Percentiles rank a stretch among this genome's conserved stretches.
Evolutionary conservation across 768 basidiomycete genomes (phyloP).

Genomic region (Pleurotus tuoliensis): DNA sequence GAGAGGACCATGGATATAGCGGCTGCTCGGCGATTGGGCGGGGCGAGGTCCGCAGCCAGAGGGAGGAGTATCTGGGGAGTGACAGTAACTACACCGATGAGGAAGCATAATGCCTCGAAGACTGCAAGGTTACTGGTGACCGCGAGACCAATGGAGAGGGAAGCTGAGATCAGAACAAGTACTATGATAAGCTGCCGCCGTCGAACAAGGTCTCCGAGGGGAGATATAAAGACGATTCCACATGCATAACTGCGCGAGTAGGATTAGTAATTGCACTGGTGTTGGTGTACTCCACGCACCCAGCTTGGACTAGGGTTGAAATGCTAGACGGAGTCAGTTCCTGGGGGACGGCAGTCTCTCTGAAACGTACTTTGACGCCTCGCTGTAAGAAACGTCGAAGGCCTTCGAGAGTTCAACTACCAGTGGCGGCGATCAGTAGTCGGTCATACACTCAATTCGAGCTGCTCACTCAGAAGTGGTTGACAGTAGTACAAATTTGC

Average conservation of each 20-base stretch:
- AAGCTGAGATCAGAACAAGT: conserved; percentile 47
- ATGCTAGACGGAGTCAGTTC: conserved; percentile 12
- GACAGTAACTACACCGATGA: conserved; percentile 70
- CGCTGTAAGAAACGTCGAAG: conserved; percentile 26
- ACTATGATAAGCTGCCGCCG: conserved; percentile 66
- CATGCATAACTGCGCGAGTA: conserved; percentile 52
- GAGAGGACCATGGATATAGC: conserved; percentile 75
- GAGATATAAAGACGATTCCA: conserved; percentile 72
- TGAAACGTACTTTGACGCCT: conserved; percentile 17
- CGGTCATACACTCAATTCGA: background rate
- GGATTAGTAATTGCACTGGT: background rate
- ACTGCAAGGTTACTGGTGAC: conserved; percentile 53
- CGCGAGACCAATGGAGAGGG: conserved; percentile 69
- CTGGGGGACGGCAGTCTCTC: background rate
- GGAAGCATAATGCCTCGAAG: conserved; percentile 66
- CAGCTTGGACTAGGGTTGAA: conserved; percentile 44
- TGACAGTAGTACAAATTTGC: conserved; percentile 85
- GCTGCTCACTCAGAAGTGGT: conserved; percentile 62
- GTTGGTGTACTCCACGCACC: conserved; percentile 22
- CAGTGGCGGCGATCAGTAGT: background rate
- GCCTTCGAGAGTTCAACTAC: conserved; percentile 40
- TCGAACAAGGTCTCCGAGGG: conserved; percentile 80
- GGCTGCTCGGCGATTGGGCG: conserved; percentile 64
- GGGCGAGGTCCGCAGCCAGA: conserved; percentile 79
- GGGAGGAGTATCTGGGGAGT: conserved; percentile 76